phyloP scores from a whole-genome alignment of 1,284 basidiomycete genomes.

The Ceratobasidium sp. region DNA sequence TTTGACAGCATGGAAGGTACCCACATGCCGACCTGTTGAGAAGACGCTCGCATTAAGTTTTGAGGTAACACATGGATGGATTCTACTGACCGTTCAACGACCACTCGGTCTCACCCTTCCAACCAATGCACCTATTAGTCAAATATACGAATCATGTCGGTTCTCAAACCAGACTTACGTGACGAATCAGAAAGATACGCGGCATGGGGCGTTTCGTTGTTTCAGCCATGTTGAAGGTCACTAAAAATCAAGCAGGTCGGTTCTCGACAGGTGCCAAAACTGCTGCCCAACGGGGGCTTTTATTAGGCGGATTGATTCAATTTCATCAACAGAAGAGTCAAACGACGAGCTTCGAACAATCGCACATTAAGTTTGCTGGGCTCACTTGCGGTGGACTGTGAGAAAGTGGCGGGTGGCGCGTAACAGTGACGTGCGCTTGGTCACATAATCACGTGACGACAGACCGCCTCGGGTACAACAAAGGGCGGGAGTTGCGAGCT shows the following conservation, averaged over 20 bases:
- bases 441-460: too few relatives aligned
- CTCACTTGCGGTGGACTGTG: constrained; percentile 40
- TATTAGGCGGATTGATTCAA: background rate
- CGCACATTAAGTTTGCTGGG: constrained; percentile 12
- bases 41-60: constrained; percentile 9
- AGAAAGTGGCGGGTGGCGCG: too few relatives aligned
- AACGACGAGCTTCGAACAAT: constrained; percentile 29
- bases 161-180: constrained; percentile 58
- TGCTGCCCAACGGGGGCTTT: background rate
- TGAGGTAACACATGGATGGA: constrained; percentile 51
- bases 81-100: constrained; percentile 73
- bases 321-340: background rate
- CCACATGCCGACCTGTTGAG: constrained; percentile 73
- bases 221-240: constrained; percentile 17
- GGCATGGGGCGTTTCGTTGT: constrained; percentile 63
- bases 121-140: constrained; percentile 32
- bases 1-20: constrained; percentile 46
- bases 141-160: background rate
- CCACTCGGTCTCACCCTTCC: constrained; percentile 91
- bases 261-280: constrained; percentile 2
- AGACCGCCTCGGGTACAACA: too few relatives aligned
- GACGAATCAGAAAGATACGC: constrained; percentile 78
- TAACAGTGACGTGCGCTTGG: too few relatives aligned
- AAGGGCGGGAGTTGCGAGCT: too few relatives aligned
- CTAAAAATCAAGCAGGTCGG: background rate